Conservation (phyloP, 2,329 filamentous ascomycete genomes). For the Ploettnerulaceae sp. region DNA sequence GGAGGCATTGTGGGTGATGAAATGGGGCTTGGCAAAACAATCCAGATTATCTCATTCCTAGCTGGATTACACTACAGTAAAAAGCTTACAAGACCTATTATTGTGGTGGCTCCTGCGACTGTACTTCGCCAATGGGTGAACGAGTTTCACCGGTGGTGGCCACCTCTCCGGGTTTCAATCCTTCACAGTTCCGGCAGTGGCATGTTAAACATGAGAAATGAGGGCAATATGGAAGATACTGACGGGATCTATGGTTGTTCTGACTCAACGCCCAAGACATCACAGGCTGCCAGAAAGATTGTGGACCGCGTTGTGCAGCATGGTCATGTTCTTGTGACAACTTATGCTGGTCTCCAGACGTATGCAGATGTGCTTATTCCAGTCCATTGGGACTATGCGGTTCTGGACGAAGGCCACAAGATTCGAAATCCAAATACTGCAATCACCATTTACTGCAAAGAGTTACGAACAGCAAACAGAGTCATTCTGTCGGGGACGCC, state of each 20-base stretch:
- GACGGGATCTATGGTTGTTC: constrained; percentile 43
- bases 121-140: constrained; percentile 98
- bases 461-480: constrained; percentile 82
- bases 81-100: constrained; percentile 75
- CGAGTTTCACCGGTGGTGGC: constrained; percentile 99
- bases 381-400: constrained; percentile 86
- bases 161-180: constrained; percentile 93
- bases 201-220: constrained; percentile 76
- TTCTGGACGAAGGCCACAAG: constrained; percentile 95
- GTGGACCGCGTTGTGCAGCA: constrained; percentile 76
- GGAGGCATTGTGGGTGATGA: constrained; percentile 96
- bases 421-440: constrained; percentile 95
- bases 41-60: constrained; percentile 61
- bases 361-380: constrained; percentile 79
- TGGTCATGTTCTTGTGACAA: constrained; percentile 91
- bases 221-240: constrained; percentile 55
- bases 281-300: constrained; percentile 70
- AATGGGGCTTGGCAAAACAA: constrained; percentile 98
- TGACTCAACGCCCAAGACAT: constrained; percentile 46
- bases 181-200: constrained; percentile 93
- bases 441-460: constrained; percentile 93
- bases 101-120: constrained; percentile 90
- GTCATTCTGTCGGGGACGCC: constrained; percentile 94
- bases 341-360: constrained; percentile 91
- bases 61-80: constrained; percentile 90